Evolutionary conservation across 78 protist species (phyloP).

Genomic region (Acrasis kona): DNA sequence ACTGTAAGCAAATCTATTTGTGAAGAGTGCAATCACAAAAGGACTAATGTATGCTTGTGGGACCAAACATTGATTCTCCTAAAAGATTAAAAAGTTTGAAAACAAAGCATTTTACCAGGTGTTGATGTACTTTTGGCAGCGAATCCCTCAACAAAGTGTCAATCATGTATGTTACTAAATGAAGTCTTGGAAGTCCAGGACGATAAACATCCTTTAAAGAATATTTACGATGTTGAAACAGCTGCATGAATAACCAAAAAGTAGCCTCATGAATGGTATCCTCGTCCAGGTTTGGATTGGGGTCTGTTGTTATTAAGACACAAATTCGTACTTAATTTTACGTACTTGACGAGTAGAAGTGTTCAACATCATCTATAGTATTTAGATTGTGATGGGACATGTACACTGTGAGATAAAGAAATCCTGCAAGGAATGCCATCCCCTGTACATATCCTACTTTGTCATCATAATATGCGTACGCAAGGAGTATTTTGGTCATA

Average conservation of each 20-base stretch:
- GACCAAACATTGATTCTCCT: too few species aligned
- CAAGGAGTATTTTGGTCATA: neutral
- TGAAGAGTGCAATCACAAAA: neutral
- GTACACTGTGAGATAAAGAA: conserved; percentile 4
- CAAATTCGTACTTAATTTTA: too few species aligned
- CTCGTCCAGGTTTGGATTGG: too few species aligned
- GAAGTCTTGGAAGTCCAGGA: conserved; percentile 21
- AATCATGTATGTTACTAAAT: neutral
- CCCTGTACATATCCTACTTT: conserved; percentile 28
- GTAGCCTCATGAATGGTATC: conserved; percentile 24
- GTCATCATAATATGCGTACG: conserved; percentile 20
- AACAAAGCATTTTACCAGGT: neutral
- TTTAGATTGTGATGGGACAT: too few species aligned
- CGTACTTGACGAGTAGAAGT: too few species aligned
- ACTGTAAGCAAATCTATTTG: neutral
- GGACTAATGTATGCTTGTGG: neutral
- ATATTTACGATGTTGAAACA: neutral
- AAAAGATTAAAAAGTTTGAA: too few species aligned
- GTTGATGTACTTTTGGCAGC: neutral
- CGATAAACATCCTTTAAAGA: conserved; percentile 1
- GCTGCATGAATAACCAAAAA: conserved; percentile 8
- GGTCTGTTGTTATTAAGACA: too few species aligned
- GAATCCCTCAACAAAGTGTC: neutral
- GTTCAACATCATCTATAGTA: too few species aligned
- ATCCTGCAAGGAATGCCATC: conserved; percentile 26